Evolutionary conservation across 1,284 basidiomycete genomes (phyloP), one percentile per base, ranked within the genome.

Genomic region (Caloboletus firmus): DNA sequence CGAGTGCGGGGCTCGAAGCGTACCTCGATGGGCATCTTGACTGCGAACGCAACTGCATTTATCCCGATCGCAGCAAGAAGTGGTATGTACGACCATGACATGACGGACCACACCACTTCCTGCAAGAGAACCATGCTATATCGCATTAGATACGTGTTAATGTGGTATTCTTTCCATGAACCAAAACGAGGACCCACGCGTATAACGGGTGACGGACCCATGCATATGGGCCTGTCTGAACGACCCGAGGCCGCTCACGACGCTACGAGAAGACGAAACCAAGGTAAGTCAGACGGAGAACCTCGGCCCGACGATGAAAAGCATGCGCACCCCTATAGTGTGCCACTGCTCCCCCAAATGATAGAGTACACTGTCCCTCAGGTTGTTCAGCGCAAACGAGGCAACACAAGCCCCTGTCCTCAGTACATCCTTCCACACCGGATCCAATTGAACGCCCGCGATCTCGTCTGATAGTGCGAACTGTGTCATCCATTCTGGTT

Each of bases 1-100:
- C 10, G 36, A 32, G 31, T 7, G 4, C 17, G 17, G 4, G 12
- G 40, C 17, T 4, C 7, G n/a, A 34, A 43, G 45, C 55, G 28
- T 30, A 67, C 67, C 60, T 70, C 66, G 30, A 68, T 59, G n/a
- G 64, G 57, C 37, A 68, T 62, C 44, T 71, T 70, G 30, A 69
- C 45, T 4, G 55, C 52, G 30, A 63, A 59, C 3, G 51, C 55
- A 7, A 20, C 43, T 11, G 49, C 54, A 22, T 46, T 50, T 20
- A 63, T 55, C 13, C 37, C 50, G 20, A 64, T 51, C 15, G 56
- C 45, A 17, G 62, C 37, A 12, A 70, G 24, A 12, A 70, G 24
- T 0, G 67, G 62, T 12, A 55, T 32, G 44, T 62, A 64, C 10
- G 63, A 67, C 67, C 69, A 70, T 22, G 48, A 62, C 62, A 65